Percentiles rank a stretch among this genome's conserved stretches.
Evolutionary conservation across 305 asterid genomes (phyloP).

Genomic region (Fraxinus paxiana): DNA sequence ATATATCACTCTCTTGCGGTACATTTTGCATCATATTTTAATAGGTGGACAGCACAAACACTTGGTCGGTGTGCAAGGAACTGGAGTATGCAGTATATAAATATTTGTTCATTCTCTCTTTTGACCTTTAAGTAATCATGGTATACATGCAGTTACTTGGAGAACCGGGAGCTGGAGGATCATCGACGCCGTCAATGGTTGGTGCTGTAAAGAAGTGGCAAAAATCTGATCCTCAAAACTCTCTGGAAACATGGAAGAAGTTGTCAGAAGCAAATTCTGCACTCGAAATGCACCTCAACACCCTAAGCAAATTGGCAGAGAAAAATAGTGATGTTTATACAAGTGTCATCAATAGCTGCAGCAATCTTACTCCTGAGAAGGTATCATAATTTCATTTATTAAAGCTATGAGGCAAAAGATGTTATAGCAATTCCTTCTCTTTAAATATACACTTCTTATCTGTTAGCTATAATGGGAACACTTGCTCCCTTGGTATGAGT

Average conservation of each 20-base stretch:
- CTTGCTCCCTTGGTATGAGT: background rate
- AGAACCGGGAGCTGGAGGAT: slow-evolving; percentile 97
- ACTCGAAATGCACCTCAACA: slow-evolving; percentile 67
- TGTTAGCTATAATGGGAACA: background rate
- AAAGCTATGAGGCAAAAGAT: background rate
- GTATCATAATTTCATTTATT: slow-evolving; percentile 30
- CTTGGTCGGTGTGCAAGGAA: background rate
- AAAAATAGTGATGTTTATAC: slow-evolving; percentile 45
- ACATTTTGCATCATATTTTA: background rate
- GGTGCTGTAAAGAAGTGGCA: slow-evolving; percentile 98
- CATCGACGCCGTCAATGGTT: slow-evolving; percentile 96
- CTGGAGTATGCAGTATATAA: background rate
- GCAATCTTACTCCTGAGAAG: slow-evolving; percentile 60
- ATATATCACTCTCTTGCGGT: background rate
- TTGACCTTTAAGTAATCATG: slow-evolving; percentile 22
- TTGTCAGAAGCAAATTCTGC: slow-evolving; percentile 68
- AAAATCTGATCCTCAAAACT: slow-evolving; percentile 67
- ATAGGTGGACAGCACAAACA: background rate
- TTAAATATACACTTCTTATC: background rate
- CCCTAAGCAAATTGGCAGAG: slow-evolving; percentile 65
- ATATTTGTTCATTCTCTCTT: slow-evolving; percentile 12
- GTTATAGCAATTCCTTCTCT: background rate
- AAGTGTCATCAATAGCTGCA: slow-evolving; percentile 58
- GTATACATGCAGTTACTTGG: slow-evolving; percentile 70
- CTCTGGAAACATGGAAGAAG: slow-evolving; percentile 73